Evolutionary conservation across 106 monocot genomes (phyloP).

Genomic region (Dendrobium chrysotoxum): DNA sequence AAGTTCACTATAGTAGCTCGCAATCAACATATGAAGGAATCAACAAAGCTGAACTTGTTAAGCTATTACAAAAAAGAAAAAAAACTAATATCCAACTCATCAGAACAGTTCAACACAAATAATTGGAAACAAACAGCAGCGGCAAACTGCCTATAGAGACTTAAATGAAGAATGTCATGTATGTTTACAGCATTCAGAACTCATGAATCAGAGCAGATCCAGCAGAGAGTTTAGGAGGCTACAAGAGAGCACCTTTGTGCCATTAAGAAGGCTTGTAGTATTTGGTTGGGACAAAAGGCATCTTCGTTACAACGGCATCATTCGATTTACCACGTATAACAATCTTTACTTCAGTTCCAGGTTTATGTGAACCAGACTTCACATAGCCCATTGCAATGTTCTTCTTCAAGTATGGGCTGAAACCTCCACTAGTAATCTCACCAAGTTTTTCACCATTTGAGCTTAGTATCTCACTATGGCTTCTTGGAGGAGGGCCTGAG

Average conservation of each 20-base stretch:
- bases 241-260: background rate
- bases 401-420: constrained; percentile 95
- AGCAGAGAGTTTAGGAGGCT: background rate
- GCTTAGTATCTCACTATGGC: constrained; percentile 68
- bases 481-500: constrained; percentile 77
- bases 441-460: constrained; percentile 59
- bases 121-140: too few relatives aligned
- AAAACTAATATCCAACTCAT: too few relatives aligned
- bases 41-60: too few relatives aligned
- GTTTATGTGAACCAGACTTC: constrained; percentile 74
- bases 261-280: constrained; percentile 73
- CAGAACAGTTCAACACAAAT: too few relatives aligned
- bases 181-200: too few relatives aligned
- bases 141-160: too few relatives aligned
- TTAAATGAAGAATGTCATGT: too few relatives aligned
- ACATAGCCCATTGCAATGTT: constrained; percentile 98
- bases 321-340: constrained; percentile 65
- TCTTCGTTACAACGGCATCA: constrained; percentile 77
- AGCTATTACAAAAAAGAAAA: too few relatives aligned
- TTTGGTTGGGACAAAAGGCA: constrained; percentile 95
- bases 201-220: background rate
- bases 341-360: constrained; percentile 81
- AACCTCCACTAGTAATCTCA: constrained; percentile 97
- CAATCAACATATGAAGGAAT: too few relatives aligned
- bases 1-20: too few relatives aligned